A percentile compares a stretch with the other conserved stretches of the same genome.
These are phyloP conservation scores for Heritiera littoralis DNA, from an alignment of 345 rosid species.

Conservation along the genomic window DNA sequence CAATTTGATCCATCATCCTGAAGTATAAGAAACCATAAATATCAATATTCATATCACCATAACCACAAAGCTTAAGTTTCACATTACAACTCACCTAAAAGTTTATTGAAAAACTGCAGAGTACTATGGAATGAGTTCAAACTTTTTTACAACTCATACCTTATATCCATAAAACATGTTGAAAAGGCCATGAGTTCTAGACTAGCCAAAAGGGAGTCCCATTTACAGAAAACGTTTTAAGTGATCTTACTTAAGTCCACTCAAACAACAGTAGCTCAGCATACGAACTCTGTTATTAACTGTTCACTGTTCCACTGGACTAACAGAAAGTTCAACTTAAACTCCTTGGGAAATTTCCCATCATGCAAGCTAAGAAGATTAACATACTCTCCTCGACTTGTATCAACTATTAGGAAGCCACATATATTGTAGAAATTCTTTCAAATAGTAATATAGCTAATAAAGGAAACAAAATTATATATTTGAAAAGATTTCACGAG, in stretches of 20 bases:
- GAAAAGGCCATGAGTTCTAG: slow-evolving; percentile 2
- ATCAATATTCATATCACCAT: not conserved
- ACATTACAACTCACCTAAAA: not conserved
- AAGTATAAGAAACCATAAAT: slow-evolving; percentile 11
- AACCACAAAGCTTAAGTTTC: slow-evolving; percentile 8
- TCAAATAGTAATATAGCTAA: slow-evolving; percentile 7
- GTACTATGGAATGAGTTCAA: not conserved
- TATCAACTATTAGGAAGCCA: slow-evolving; percentile 10
- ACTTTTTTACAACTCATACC: slow-evolving; percentile 10
- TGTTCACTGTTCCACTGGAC: not conserved
- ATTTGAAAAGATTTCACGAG: slow-evolving; percentile 10
- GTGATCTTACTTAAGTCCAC: not conserved
- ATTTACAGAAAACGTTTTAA: not conserved
- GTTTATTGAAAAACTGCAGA: not conserved
- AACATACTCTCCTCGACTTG: slow-evolving; percentile 5
- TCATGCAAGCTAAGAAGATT: slow-evolving; percentile 8
- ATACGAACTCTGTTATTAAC: not conserved
- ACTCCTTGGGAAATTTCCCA: not conserved
- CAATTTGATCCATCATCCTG: not conserved
- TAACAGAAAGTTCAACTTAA: not conserved
- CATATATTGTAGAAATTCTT: slow-evolving; percentile 13
- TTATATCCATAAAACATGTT: not conserved
- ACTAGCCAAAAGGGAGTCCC: not conserved
- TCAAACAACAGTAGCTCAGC: not conserved
- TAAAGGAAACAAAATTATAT: not conserved